phyloP scores from a whole-genome alignment of 768 basidiomycete species.

The Boletus tylopilopsis region DNA sequence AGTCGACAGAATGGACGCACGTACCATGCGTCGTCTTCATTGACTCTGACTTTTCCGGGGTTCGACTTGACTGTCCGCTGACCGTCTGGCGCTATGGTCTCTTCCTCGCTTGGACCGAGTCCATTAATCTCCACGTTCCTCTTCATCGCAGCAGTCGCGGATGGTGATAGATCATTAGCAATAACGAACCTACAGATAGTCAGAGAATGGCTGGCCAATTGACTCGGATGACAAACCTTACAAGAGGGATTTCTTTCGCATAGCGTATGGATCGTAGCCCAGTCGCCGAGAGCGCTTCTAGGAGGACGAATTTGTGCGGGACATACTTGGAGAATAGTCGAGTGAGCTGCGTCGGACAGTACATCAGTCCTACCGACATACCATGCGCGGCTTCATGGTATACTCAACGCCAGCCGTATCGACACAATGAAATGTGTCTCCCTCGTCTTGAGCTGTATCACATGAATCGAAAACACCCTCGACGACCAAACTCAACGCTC shows the following conservation, averaged over 20 bases:
- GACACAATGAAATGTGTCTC: background rate
- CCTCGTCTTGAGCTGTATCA: slow-evolving; percentile 2
- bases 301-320: slow-evolving; percentile 67
- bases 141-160: slow-evolving; percentile 81
- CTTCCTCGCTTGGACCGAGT: slow-evolving; percentile 41
- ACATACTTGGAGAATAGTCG: slow-evolving; percentile 37
- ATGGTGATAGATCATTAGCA: slow-evolving; percentile 87
- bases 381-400: slow-evolving; percentile 18
- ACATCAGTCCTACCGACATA: slow-evolving; percentile 11
- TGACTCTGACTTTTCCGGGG: slow-evolving; percentile 66
- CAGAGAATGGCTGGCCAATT: slow-evolving; percentile 7
- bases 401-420: background rate
- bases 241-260: slow-evolving; percentile 91
- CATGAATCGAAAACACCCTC: slow-evolving; percentile 1
- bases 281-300: slow-evolving; percentile 95
- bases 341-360: slow-evolving; percentile 1
- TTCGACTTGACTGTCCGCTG: slow-evolving; percentile 12
- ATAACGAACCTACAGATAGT: slow-evolving; percentile 76
- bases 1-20: slow-evolving; percentile 34
- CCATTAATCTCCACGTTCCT: slow-evolving; percentile 83
- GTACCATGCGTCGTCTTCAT: slow-evolving; percentile 94
- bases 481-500: slow-evolving; percentile 11
- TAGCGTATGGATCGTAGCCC: slow-evolving; percentile 95
- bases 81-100: slow-evolving; percentile 9
- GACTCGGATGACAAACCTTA: slow-evolving; percentile 54